These are phyloP conservation scores for Singerocomus rubriflavus DNA, from an alignment of 1,284 basidiomycete species.

Conservation along the genomic window DNA sequence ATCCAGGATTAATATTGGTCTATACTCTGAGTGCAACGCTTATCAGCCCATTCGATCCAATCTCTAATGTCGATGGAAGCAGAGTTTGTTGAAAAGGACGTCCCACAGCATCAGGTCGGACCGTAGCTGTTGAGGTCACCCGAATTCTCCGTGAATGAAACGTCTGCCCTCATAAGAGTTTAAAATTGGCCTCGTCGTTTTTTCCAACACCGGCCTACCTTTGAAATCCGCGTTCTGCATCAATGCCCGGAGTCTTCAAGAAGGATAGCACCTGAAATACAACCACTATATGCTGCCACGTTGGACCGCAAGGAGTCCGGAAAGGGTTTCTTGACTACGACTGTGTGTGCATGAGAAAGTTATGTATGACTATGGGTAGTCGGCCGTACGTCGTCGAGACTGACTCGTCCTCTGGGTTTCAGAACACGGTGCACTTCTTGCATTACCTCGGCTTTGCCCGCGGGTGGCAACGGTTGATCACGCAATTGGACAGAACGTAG, in stretches of 20 bases:
- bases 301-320: constrained; percentile 41
- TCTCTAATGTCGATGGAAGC: constrained; percentile 23
- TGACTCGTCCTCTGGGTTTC: constrained; percentile 49
- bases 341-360: constrained; percentile 23
- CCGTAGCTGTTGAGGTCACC: constrained; percentile 41
- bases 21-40: constrained; percentile 7
- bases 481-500: constrained; percentile 55
- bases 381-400: constrained; percentile 31
- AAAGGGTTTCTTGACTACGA: constrained; percentile 42
- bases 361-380: neutral
- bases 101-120: constrained; percentile 7
- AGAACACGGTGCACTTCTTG: constrained; percentile 42
- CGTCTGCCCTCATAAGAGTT: constrained; percentile 31
- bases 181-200: neutral
- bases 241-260: constrained; percentile 34
- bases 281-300: constrained; percentile 40
- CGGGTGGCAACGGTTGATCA: constrained; percentile 44
- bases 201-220: constrained; percentile 26
- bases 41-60: constrained; percentile 43
- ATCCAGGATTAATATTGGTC: neutral
- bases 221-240: constrained; percentile 41
- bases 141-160: constrained; percentile 38
- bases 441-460: constrained; percentile 40
- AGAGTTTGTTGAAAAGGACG: neutral
- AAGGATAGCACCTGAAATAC: constrained; percentile 43